phyloP scores from a whole-genome alignment of 2,329 filamentous ascomycete genomes.

The Mariannaea sp. region DNA sequence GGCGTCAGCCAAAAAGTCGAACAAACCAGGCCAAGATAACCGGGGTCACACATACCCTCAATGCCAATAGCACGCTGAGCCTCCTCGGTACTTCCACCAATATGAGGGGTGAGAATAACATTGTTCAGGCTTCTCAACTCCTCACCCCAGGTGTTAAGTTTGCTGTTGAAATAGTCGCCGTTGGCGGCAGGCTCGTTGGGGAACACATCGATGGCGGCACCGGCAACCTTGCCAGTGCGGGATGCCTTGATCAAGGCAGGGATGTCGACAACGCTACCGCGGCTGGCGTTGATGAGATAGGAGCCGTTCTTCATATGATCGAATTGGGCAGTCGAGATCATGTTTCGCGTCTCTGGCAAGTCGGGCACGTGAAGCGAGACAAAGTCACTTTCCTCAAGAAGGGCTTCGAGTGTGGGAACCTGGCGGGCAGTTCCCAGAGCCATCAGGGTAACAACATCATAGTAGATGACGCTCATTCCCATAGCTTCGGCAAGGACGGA shows the following conservation, averaged over 20 bases:
- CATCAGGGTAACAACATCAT: constrained; percentile 94
- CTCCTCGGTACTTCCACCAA: constrained; percentile 96
- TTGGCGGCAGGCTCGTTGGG: constrained; percentile 93
- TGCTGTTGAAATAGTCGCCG: constrained; percentile 89
- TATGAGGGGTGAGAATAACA: constrained; percentile 93
- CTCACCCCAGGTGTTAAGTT: constrained; percentile 81
- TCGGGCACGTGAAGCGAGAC: constrained; percentile 95
- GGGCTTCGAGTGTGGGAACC: constrained; percentile 74
- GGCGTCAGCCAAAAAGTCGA: constrained; percentile 17
- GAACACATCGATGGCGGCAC: constrained; percentile 95
- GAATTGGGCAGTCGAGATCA: constrained; percentile 82
- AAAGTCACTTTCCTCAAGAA: constrained; percentile 84
- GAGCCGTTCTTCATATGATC: constrained; percentile 89
- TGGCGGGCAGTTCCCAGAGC: constrained; percentile 86
- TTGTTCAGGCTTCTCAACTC: constrained; percentile 87
- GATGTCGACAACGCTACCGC: constrained; percentile 93
- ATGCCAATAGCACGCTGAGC: constrained; percentile 94
- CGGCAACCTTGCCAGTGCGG: constrained; percentile 83
- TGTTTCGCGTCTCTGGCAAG: constrained; percentile 86
- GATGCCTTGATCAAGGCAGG: constrained; percentile 87
- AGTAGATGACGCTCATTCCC: constrained; percentile 98
- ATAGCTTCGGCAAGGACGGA: constrained; percentile 95
- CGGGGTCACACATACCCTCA: constrained; percentile 59
- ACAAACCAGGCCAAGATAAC: not conserved
- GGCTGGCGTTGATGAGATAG: constrained; percentile 95